Evolutionary conservation across 73 alveolate species (phyloP), one percentile per base, ranked within the genome.

Genomic region (Blepharisma japonicum): DNA sequence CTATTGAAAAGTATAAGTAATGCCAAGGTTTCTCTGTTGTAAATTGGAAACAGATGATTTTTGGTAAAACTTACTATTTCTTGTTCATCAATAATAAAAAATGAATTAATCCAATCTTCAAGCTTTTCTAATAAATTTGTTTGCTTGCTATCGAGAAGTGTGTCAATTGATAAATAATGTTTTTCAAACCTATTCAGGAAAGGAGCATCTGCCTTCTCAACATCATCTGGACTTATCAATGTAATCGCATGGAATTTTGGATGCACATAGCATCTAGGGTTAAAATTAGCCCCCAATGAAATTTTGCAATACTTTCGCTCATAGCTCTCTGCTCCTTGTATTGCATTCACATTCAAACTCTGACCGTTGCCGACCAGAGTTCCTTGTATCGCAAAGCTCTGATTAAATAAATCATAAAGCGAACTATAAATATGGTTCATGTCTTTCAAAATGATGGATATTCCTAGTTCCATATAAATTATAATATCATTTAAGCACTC

Each of bases 341-440:
- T 61, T 14, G 47, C n/a, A n/a, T n/a, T n/a, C n/a, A n/a, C n/a
- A n/a, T n/a, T n/a, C n/a, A n/a, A n/a, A n/a, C n/a, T n/a, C n/a
- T n/a, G n/a, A n/a, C n/a, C n/a, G n/a, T n/a, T n/a, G n/a, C n/a
- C 77, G n/a, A n/a, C n/a, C n/a, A n/a, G n/a, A n/a, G 4, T 3
- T 25, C 74, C 74, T 20, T 8, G 14, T 0, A 14, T 61, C 2
- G 47, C 50, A 55, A 68, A 79, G 50, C 56, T 79, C 42, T 79
- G 51, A 42, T 79, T 68, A 74, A 79, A 68, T 5, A 79, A 48
- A 25, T 79, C 86, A 71, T 79, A 79, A 20, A 79, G 81, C 51
- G 79, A 51, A 27, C 81, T 42, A 23, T 79, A 79, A 49, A 79
- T 71, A 32, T n/a, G 32, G 20, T 79, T 85, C 48, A 79, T 68